Conservation (phyloP, 352 stramenopile genomes). For the Pythium pyrilobum region DNA sequence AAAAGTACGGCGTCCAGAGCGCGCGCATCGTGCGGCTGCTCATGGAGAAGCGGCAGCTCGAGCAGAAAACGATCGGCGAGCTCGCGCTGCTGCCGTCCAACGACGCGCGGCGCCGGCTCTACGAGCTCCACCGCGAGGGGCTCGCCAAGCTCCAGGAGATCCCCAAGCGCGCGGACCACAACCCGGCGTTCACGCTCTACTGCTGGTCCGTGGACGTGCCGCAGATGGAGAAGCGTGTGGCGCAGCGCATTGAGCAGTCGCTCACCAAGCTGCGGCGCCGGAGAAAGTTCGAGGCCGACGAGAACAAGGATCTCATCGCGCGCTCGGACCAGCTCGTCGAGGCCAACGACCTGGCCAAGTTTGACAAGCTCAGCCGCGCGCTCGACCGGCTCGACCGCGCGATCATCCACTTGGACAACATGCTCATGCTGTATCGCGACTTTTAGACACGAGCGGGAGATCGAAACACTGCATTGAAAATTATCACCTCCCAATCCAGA, state of each 20-base stretch:
- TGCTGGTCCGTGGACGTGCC: conserved; percentile 80
- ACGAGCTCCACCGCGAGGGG: conserved; percentile 71
- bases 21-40: conserved; percentile 81
- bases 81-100: conserved; percentile 78
- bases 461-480: too few species aligned
- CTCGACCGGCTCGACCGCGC: conserved; percentile 81
- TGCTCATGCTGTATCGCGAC: conserved; percentile 87
- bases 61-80: conserved; percentile 84
- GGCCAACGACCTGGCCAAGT: conserved; percentile 79
- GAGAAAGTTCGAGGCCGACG: conserved; percentile 70
- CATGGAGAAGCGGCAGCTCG: conserved; percentile 82
- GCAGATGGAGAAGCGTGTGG: conserved; percentile 52
- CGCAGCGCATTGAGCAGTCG: conserved; percentile 65
- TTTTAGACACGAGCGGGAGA: too few species aligned
- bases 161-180: conserved; percentile 83
- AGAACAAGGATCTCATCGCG: conserved; percentile 86
- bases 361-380: conserved; percentile 80
- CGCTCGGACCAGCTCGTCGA: conserved; percentile 85
- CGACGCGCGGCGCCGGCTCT: conserved; percentile 74
- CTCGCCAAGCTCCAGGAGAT: conserved; percentile 84
- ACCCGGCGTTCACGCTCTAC: conserved; percentile 85
- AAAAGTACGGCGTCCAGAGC: conserved; percentile 76
- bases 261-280: conserved; percentile 65
- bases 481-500: too few species aligned
- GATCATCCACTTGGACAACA: conserved; percentile 77